Evolutionary conservation across 148 eudicot genomes (phyloP), one percentile per base, ranked within the genome.

Genomic region (Diospyros kaki): DNA sequence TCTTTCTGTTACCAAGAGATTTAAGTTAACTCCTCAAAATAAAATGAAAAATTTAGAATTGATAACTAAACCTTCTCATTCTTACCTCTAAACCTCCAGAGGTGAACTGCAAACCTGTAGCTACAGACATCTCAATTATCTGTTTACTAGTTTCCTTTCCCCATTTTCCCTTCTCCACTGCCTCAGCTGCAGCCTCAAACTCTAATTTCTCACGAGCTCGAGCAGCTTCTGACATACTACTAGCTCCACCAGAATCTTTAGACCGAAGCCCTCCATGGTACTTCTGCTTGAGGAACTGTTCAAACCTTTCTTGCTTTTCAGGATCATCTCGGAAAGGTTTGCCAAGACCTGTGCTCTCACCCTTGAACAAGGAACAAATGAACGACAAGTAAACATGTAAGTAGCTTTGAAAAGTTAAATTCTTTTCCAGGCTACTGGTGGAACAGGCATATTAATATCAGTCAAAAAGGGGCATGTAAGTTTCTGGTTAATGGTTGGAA

Each of bases 181-280:
- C 88, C 84, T 83, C 92, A 50, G 97, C 97, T 71, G 92, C 97
- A 73, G 96, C 86, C 84, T 94, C 98, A 84, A 94, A 92, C 79
- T 94, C 97, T 76, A 94, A 79, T 77, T 92, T 87, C 77, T 94
- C 98, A 79, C 97, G 97, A 80, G 98, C 98, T 82, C 98, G 92
- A 75, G 87, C 91, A 85, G 82, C 80, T 84, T 94, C 98, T 54
- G 98, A 86, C 95, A 94, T 89, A 65, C 72, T 72, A 81, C 91
- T 87, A 28, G 97, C 70, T 78, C 90, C 91, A 75, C 89, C 89
- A 53, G 87, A 83, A 77, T 92, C 88, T 75, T 81, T 87, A 28
- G 88, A 81, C 63, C 98, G 95, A 77, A 94, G 96, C 59, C 98
- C 98, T 64, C 98, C 98, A 58, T 79, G 87, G 77, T 92, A 90